Evolutionary conservation across 768 basidiomycete species (phyloP), one percentile per base, ranked within the genome.

Genomic region (Hygrophoropsis aurantiaca): DNA sequence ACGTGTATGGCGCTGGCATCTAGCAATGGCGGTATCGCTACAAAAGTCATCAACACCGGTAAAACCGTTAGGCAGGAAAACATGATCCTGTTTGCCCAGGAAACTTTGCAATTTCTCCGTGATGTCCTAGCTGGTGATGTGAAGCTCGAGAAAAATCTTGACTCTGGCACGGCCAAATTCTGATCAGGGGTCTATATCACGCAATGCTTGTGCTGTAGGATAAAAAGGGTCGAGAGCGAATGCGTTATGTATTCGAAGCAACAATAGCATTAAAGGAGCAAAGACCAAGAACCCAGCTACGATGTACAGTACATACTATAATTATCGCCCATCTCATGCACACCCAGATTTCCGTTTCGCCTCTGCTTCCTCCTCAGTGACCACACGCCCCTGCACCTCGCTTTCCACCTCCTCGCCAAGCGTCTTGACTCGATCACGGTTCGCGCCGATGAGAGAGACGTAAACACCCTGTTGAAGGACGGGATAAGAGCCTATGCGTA

Each of bases 401-500:
- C 55, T 59, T 58, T 80, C 85, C 5, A 87, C 82, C 58, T 89
- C 86, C 42, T 73, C 66, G 0, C 81, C 85, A 38, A 87, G 69
- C 30, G 77, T 73, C 15, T 69, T 71, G 4, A 88, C 66, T 52
- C 75, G 73, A 23, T 71, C 61, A 52, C 68, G 69, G 39, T 74
- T 58, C 23, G 57, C 63, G 4, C 79, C 82, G 51, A 82, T 83
- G 50, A 83, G 67, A 33, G 78, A 78, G 21, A 86, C 82, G 46
- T 82, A 84, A 8, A 87, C 86, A 13, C 85, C 85, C 35, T 62
- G 66, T 46, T 67, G 58, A 39, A 84, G 62, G 23, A 80, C 73
- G 23, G 85, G 83, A 66, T 89, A 91, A 25, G 85, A 88, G 34
- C 94, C 87, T 16, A 94, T 78, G 61, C 89, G 84, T 40, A 98